phyloP scores from a whole-genome alignment of 306 rosid genomes.

The Malus domestica region DNA sequence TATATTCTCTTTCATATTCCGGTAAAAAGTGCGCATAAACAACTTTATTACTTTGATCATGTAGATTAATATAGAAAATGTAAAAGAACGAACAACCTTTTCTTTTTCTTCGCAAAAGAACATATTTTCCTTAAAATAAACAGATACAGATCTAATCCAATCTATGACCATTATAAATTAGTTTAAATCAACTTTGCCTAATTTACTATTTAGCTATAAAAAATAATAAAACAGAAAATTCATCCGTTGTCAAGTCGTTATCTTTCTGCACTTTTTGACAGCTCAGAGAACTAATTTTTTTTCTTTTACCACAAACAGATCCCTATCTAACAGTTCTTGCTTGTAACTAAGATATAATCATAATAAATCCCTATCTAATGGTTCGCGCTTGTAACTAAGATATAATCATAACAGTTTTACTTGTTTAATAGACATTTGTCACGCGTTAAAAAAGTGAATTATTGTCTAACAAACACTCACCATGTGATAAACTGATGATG shows the following conservation, averaged over 20 bases:
- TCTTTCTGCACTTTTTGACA: neutral
- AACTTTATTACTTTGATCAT: neutral
- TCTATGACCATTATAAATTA: neutral
- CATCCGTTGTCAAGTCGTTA: neutral
- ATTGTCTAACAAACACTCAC: neutral
- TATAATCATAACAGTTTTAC: too few species aligned
- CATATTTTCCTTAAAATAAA: neutral
- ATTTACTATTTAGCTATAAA: neutral
- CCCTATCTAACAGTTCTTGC: too few species aligned
- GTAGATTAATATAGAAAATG: neutral
- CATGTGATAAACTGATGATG: too few species aligned
- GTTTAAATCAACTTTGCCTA: neutral
- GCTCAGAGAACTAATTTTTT: neutral
- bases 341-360: too few species aligned
- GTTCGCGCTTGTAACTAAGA: too few species aligned
- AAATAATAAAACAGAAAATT: neutral
- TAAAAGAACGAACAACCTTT: neutral
- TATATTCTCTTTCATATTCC: neutral
- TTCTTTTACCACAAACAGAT: too few species aligned
- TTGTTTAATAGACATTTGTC: neutral
- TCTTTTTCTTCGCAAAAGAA: neutral
- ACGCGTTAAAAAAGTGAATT: neutral
- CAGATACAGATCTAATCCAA: neutral
- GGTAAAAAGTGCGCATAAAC: neutral
- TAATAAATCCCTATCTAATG: too few species aligned